These are phyloP conservation scores for Poterioochromonas sp. DNA, from an alignment of 352 stramenopile genomes.

Conservation along the genomic window DNA sequence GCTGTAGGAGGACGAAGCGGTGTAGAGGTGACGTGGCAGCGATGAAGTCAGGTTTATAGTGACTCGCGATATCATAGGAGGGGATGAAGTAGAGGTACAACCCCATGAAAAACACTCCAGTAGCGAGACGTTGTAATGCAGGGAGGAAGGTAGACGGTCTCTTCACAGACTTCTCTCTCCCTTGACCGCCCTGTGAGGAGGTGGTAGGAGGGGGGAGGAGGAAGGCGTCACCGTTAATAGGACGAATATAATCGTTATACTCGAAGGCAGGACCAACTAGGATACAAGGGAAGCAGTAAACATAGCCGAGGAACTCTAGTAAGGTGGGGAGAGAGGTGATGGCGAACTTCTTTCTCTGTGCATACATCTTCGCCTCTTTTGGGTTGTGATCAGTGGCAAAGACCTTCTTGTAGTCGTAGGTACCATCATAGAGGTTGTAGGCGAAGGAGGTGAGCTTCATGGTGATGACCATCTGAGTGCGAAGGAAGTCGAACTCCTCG, in stretches of 20 bases:
- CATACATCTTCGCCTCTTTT: background rate
- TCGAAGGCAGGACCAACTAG: slow-evolving; percentile 87
- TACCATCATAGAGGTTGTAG: slow-evolving; percentile 92
- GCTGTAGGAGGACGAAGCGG: slow-evolving; percentile 68
- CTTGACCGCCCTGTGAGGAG: slow-evolving; percentile 33
- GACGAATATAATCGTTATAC: slow-evolving; percentile 78
- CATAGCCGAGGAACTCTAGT: slow-evolving; percentile 89
- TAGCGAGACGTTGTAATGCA: slow-evolving; percentile 3
- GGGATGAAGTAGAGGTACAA: slow-evolving; percentile 51
- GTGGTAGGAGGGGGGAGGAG: slow-evolving; percentile 21
- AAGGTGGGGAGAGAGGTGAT: slow-evolving; percentile 60
- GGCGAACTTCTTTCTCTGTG: slow-evolving; percentile 18
- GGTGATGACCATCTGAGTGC: slow-evolving; percentile 78
- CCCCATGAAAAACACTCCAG: slow-evolving; percentile 42
- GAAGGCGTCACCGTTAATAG: slow-evolving; percentile 50
- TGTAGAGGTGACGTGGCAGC: slow-evolving; percentile 52
- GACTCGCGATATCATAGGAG: slow-evolving; percentile 44
- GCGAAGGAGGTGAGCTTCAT: slow-evolving; percentile 94
- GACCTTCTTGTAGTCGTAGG: slow-evolving; percentile 52
- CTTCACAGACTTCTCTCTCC: slow-evolving; percentile 26
- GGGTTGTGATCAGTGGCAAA: background rate
- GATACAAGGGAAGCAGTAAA: slow-evolving; percentile 90
- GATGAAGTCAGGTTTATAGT: slow-evolving; percentile 51
- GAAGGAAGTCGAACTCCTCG: slow-evolving; percentile 64
- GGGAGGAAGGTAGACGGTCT: background rate